Conservation (phyloP, 352 stramenopile species). For the Phytopythium chamaehyphon region DNA sequence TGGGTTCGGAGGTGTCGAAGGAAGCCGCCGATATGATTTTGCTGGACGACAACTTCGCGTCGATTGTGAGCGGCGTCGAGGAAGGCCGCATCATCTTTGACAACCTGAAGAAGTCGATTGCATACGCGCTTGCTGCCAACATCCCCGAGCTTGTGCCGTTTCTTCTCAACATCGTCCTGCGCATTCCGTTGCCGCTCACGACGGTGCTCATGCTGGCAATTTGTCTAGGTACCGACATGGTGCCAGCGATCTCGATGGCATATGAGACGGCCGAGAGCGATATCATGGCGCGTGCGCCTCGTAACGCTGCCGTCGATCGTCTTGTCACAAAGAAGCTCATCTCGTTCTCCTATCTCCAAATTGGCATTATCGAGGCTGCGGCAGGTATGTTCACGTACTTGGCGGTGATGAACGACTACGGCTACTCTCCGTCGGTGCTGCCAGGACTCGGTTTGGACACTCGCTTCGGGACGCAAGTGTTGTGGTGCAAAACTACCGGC, state of each 20-base stretch:
- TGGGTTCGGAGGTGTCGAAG: conserved; percentile 95
- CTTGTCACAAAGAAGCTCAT: conserved; percentile 91
- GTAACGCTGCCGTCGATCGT: conserved; percentile 76
- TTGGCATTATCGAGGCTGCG: conserved; percentile 85
- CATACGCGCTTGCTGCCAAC: conserved; percentile 90
- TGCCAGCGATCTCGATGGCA: conserved; percentile 90
- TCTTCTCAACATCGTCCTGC: conserved; percentile 81
- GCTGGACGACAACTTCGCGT: conserved; percentile 97
- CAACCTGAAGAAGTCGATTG: conserved; percentile 95
- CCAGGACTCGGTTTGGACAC: conserved; percentile 45
- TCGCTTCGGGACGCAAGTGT: conserved; percentile 60
- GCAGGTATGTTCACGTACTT: conserved; percentile 89
- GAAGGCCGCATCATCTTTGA: conserved; percentile 95
- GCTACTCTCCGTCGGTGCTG: conserved; percentile 63
- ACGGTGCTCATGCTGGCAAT: conserved; percentile 91
- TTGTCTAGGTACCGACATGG: conserved; percentile 91
- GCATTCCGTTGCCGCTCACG: conserved; percentile 84
- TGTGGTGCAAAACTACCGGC: conserved; percentile 71
- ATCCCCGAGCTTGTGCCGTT: conserved; percentile 88
- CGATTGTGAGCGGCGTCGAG: conserved; percentile 93
- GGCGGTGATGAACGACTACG: conserved; percentile 87
- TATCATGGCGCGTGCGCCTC: conserved; percentile 81
- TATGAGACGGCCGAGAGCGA: conserved; percentile 87
- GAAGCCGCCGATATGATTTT: conserved; percentile 95
- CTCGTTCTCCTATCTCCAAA: conserved; percentile 83